A percentile compares a stretch with the other conserved stretches of the same genome.
phyloP scores from a whole-genome alignment of 257 asterid species.

The Solanum etuberosum region DNA sequence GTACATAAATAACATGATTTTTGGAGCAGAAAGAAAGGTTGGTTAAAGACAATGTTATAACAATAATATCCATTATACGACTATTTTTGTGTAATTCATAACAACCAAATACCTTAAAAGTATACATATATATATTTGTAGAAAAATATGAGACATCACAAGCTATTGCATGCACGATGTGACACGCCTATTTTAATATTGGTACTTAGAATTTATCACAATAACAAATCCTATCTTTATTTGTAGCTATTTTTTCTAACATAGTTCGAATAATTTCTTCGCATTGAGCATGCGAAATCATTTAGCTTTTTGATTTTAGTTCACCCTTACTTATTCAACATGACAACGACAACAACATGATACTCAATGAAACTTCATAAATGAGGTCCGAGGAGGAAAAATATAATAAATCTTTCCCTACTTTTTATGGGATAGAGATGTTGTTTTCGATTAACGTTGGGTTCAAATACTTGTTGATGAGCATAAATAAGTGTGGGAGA shows the following conservation, averaged over 20 bases:
- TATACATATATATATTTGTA: neutral
- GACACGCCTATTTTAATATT: neutral
- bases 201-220: neutral
- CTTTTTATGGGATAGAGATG: neutral
- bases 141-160: neutral
- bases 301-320: neutral
- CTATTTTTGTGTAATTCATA: neutral
- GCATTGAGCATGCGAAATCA: fast-evolving
- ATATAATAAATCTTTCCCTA: neutral
- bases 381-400: no score
- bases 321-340: neutral
- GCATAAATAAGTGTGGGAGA: neutral
- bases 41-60: neutral
- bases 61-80: neutral
- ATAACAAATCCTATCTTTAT: neutral
- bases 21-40: neutral
- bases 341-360: neutral
- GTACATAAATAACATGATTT: neutral
- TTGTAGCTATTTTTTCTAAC: neutral
- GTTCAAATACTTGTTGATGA: neutral
- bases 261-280: neutral
- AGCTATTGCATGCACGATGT: neutral
- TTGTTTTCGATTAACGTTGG: no score
- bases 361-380: no score
- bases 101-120: neutral